phyloP scores from a whole-genome alignment of 164 flowering plant species.

The Cinnamomum chago region DNA sequence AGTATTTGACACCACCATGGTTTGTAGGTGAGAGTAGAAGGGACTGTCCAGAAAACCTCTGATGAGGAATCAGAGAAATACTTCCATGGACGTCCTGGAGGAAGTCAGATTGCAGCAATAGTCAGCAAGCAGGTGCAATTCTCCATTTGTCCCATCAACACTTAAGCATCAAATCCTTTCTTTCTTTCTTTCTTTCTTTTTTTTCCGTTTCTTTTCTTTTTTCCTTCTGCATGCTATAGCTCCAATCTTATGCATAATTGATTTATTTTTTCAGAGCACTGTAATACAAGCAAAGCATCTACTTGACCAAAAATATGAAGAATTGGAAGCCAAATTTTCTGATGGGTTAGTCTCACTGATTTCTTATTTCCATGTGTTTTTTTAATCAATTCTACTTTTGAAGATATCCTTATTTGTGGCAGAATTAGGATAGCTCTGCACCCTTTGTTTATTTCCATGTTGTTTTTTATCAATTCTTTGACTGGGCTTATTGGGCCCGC shows the following conservation, averaged over 20 bases:
- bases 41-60: constrained; percentile 72
- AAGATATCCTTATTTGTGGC: not conserved
- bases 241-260: not conserved
- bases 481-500: no score
- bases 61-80: constrained; percentile 84
- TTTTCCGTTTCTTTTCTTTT: not conserved
- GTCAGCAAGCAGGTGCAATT: constrained; percentile 73
- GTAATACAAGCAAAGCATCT: constrained; percentile 69
- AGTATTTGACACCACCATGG: not conserved
- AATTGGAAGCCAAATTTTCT: constrained; percentile 63
- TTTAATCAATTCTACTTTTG: not conserved
- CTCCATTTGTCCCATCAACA: not conserved
- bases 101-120: constrained; percentile 87
- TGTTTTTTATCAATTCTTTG: no score
- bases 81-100: constrained; percentile 90
- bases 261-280: constrained; percentile 47
- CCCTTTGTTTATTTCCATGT: no score
- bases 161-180: no score
- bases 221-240: not conserved
- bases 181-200: not conserved
- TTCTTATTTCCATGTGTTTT: not conserved
- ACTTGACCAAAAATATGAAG: constrained; percentile 53
- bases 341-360: constrained; percentile 56
- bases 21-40: constrained; percentile 84
- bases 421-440: not conserved